Evolutionary conservation across 805 yeast genomes (phyloP), one percentile per base, ranked within the genome.

Genomic region (Saturnispora gosingensis): DNA sequence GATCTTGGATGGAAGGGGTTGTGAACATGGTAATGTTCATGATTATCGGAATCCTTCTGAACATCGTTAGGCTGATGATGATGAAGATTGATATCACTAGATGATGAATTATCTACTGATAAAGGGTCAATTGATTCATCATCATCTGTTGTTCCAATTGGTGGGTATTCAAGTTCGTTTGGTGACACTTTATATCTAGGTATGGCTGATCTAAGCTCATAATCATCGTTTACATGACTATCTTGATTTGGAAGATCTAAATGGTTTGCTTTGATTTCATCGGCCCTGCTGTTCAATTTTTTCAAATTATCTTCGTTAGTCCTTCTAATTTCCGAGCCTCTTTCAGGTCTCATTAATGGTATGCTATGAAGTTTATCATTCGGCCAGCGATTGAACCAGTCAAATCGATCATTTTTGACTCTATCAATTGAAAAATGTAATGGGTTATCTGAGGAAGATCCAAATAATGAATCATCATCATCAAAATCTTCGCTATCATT

Each of bases 381-480:
- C 38, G 8, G 22, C 20, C 9, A 20, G 22, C 44, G 44, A 22
- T 22, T 32, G 22, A 40, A 43, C 36, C 24, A 43, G 28, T 35
- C n/a, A 15, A 35, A 34, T n/a, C 28, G 36, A 8, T 22, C 28
- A 8, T 24, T 34, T 38, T 49, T 49, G 18, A 42, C 22, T 13
- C 30, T 40, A 35, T 49, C 51, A 22, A 49, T 49, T 10, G 47
- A 35, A 39, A 49, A 27, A 1, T 40, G 32, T 40, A 49, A 30
- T 34, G 51, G 51, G 34, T 35, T 18, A 24, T 43, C 20, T 28
- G 24, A 27, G 16, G 25, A 24, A 30, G 24, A 32, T 22, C 25
- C 42, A 38, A 38, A 18, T 38, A 38, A 38, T 20, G 42, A 38
- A 38, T 38, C 42, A 38, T 38, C 20, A 35, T 35, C 39, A 35